These are phyloP conservation scores for Phaeotremella fagi DNA, from an alignment of 768 basidiomycete species.

Conservation along the genomic window DNA sequence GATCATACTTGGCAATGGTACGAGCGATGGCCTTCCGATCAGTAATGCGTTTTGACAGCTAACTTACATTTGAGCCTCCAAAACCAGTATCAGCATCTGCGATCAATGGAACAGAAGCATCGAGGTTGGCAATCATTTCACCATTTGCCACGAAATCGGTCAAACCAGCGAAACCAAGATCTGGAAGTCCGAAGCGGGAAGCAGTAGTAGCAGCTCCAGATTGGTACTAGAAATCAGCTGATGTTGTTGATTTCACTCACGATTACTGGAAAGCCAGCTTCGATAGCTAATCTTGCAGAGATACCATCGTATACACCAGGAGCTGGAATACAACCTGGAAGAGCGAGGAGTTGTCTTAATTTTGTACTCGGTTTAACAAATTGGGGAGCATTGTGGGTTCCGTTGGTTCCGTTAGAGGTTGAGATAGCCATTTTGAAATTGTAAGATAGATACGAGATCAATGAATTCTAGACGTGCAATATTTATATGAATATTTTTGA, in stretches of 20 bases:
- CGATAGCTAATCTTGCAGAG: slow-evolving; percentile 70
- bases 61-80: slow-evolving; percentile 27
- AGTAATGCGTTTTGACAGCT: neutral
- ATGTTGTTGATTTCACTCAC: no score
- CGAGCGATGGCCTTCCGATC: slow-evolving; percentile 57
- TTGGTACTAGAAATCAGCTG: slow-evolving; percentile 54
- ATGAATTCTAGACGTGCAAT: no score
- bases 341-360: neutral
- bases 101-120: slow-evolving; percentile 64
- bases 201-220: slow-evolving; percentile 79
- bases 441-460: no score
- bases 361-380: neutral
- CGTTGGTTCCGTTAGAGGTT: neutral
- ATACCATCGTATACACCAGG: slow-evolving; percentile 49
- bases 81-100: slow-evolving; percentile 76
- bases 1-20: slow-evolving; percentile 66
- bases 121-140: slow-evolving; percentile 64
- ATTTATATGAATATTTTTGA: no score
- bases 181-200: slow-evolving; percentile 71
- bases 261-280: slow-evolving; percentile 70
- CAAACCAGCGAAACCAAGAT: slow-evolving; percentile 69
- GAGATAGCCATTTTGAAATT: no score
- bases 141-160: slow-evolving; percentile 73
- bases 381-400: neutral
- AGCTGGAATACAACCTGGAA: neutral